phyloP scores from a whole-genome alignment of 345 rosid species.

The sweet orange (Citrus sinensis) region DVS_A1.0 CM039163.1:3910001-3910500 shows the following conservation, averaged over 20 bases:
- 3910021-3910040: conserved; percentile 62
- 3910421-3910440: conserved; percentile 30
- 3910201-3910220: conserved; percentile 93
- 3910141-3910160: conserved; percentile 79
- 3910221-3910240: conserved; percentile 66
- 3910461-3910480: conserved; percentile 21
- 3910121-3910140: conserved; percentile 12
- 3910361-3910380: conserved; percentile 44
- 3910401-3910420: conserved; percentile 28
- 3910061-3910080: not conserved
- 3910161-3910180: conserved; percentile 58
- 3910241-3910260: conserved; percentile 90
- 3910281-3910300: conserved; percentile 47
- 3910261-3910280: conserved; percentile 39
- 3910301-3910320: conserved; percentile 71
- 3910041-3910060: conserved; percentile 44
- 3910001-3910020: conserved; percentile 68
- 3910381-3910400: conserved; percentile 46
- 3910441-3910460: conserved; percentile 34
- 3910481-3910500: conserved; percentile 53
- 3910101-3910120: not conserved
- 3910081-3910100: not conserved
- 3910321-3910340: conserved; percentile 56
- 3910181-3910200: conserved; percentile 77
- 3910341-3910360: conserved; percentile 31